These are phyloP conservation scores for Zychaea mexicana DNA, from an alignment of 371 early-diverging fungal species.

Conservation along the genomic window DNA sequence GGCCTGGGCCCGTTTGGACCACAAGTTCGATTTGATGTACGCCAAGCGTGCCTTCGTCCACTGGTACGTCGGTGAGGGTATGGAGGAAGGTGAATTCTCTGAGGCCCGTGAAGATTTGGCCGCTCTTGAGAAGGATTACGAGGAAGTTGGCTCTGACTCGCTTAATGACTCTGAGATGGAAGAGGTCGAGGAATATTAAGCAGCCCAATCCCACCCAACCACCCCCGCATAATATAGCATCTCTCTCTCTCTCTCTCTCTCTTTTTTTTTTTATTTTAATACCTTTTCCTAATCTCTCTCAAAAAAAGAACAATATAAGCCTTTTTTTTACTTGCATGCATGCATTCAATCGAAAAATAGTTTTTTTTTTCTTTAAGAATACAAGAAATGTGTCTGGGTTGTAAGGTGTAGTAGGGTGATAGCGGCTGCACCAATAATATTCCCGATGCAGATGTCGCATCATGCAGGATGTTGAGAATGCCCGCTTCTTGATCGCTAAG, in stretches of 20 bases:
- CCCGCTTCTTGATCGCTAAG: too few species aligned
- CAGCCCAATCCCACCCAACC: too few species aligned
- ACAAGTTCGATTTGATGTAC: constrained; percentile 96
- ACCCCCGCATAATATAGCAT: neutral
- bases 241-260: neutral
- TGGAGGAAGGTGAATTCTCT: constrained; percentile 88
- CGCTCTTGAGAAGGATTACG: constrained; percentile 98
- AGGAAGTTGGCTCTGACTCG: constrained; percentile 91
- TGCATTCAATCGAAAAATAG: too few species aligned
- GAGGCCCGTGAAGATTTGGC: constrained; percentile 93
- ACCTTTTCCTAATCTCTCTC: neutral
- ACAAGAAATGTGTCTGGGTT: too few species aligned
- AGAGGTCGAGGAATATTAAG: constrained; percentile 48
- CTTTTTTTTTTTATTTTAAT: neutral
- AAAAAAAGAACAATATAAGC: neutral
- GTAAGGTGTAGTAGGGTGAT: too few species aligned
- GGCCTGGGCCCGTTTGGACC: constrained; percentile 92
- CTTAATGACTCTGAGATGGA: constrained; percentile 49
- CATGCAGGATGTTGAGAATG: too few species aligned
- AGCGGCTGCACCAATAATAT: too few species aligned
- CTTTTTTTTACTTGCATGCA: neutral
- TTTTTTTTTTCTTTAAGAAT: too few species aligned
- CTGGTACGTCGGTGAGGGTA: constrained; percentile 98
- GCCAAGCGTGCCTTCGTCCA: constrained; percentile 97
- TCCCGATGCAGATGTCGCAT: too few species aligned